Base-by-base conservation (phyloP, 2,329 filamentous ascomycete species). In the Bipolaris bicolor region DNA sequence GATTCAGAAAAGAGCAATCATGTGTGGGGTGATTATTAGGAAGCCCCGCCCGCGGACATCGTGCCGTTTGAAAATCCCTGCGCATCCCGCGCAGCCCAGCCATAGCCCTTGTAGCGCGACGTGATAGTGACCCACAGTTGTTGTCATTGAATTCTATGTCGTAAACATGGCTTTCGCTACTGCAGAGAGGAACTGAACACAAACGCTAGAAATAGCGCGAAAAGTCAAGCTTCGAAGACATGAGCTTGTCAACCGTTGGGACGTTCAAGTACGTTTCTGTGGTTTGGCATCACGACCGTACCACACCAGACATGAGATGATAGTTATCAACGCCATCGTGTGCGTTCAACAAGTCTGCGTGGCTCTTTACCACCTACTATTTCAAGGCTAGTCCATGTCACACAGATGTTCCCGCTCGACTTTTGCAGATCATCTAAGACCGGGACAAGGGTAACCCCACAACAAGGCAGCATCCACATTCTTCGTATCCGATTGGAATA, bases 51-150 rank as follows among this genome's bases (percentile, higher is more conserved):
- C 33, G 24, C 24, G 10, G 29, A 31, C 29, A 13, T 36, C 20
- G 20, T 37, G 49, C 47, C 49, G 43, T 48, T 22, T 15, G 34
- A 13, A 52, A 51, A 48, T 33, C 29, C 43, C 36, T 52, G 54
- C 41, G 41, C 20, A 13, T 45, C 47, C 54, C 55, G 50, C 50
- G 55, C 37, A 36, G 43, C 31, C 31, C 49, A 29, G 26, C 26
- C n/a, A 9, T 20, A 29, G 29, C 31, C 49, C 29, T 18, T 26
- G 26, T 26, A 46, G 34, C 20, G 5, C 11, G 24, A 29, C 3
- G 10, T n/a, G 24, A 15, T 43, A 11, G 20, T 26, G 46, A 24
- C 22, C 10, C 24, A 3, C 22, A 34, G 20, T 33, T 36, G 7
- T 36, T 16, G 16, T 43, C 36, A 13, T 43, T 33, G n/a, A 10